A percentile compares a stretch with the other conserved stretches of the same genome.
These are phyloP conservation scores for Syncephalis plumigaleata DNA, from an alignment of 371 early-diverging fungal species.

Conservation along the genomic window DNA sequence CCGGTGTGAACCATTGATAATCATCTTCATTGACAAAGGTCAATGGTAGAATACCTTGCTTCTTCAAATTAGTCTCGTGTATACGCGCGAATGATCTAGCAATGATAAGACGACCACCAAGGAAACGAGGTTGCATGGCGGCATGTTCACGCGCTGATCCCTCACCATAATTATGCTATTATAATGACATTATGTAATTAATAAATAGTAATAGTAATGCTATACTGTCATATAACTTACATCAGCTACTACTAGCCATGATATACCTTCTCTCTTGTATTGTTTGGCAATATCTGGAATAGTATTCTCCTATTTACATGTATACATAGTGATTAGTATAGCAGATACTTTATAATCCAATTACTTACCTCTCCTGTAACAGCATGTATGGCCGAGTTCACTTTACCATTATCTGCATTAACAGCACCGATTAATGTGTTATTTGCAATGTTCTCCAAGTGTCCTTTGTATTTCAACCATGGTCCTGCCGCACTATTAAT, in stretches of 20 bases:
- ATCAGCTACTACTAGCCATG: constrained; percentile 89
- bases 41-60: constrained; percentile 91
- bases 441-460: constrained; percentile 89
- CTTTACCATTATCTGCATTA: constrained; percentile 79
- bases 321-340: too few relatives aligned
- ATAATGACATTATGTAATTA: too few relatives aligned
- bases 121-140: constrained; percentile 82
- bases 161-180: constrained; percentile 92
- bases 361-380: constrained; percentile 28
- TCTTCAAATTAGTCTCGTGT: constrained; percentile 97
- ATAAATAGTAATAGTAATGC: too few relatives aligned
- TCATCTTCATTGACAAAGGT: constrained; percentile 70
- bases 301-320: constrained; percentile 33
- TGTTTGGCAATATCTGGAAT: constrained; percentile 82
- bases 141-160: constrained; percentile 97
- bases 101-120: constrained; percentile 80
- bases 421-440: constrained; percentile 92
- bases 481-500: constrained; percentile 57
- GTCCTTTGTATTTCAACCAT: constrained; percentile 95
- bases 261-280: constrained; percentile 60
- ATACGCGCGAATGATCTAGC: constrained; percentile 92
- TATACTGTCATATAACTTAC: constrained; percentile 15
- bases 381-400: constrained; percentile 61
- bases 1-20: constrained; percentile 58
- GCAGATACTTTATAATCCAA: background rate